Conservation (phyloP, 2,329 filamentous ascomycete species). For the Cladorrhinum sp. region DNA sequence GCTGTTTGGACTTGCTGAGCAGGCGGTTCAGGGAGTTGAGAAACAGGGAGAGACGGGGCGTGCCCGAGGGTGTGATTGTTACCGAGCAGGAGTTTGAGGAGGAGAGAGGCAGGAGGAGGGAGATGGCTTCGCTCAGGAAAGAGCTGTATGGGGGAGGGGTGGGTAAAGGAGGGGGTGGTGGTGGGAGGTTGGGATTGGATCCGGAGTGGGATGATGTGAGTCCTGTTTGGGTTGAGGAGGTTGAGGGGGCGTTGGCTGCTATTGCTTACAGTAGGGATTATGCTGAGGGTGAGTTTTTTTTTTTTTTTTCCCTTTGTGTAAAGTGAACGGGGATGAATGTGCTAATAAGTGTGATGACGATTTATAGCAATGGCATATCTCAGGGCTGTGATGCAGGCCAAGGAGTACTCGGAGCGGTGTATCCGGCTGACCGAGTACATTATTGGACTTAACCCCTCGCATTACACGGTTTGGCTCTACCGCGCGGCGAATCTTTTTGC, state of each 20-base stretch:
- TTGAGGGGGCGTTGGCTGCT: constrained; percentile 77
- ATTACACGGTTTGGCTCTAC: constrained; percentile 99
- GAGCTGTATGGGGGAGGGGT: constrained; percentile 51
- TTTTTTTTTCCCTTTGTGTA: no score
- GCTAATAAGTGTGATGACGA: no score
- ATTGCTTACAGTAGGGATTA: constrained; percentile 92
- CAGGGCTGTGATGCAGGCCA: constrained; percentile 83
- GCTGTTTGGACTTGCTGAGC: constrained; percentile 44
- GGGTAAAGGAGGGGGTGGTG: constrained; percentile 35
- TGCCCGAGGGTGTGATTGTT: constrained; percentile 27
- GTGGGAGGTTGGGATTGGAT: constrained; percentile 58
- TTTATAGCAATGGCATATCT: constrained; percentile 78
- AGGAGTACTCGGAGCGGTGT: constrained; percentile 77
- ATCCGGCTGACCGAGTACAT: constrained; percentile 83
- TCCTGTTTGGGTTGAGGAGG: constrained; percentile 81
- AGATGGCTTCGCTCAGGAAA: constrained; percentile 50
- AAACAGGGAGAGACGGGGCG: constrained; percentile 28
- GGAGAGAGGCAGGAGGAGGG: constrained; percentile 46
- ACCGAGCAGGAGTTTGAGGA: constrained; percentile 41
- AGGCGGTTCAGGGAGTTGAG: constrained; percentile 42
- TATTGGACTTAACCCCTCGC: constrained; percentile 89
- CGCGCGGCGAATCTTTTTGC: constrained; percentile 74
- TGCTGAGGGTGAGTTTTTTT: constrained; percentile 58
- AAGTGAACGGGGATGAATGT: background rate
- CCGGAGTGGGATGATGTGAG: constrained; percentile 80